Evolutionary conservation across 352 stramenopile genomes (phyloP), one percentile per base, ranked within the genome.

Genomic region (Phytophthora fragariaefolia): DNA sequence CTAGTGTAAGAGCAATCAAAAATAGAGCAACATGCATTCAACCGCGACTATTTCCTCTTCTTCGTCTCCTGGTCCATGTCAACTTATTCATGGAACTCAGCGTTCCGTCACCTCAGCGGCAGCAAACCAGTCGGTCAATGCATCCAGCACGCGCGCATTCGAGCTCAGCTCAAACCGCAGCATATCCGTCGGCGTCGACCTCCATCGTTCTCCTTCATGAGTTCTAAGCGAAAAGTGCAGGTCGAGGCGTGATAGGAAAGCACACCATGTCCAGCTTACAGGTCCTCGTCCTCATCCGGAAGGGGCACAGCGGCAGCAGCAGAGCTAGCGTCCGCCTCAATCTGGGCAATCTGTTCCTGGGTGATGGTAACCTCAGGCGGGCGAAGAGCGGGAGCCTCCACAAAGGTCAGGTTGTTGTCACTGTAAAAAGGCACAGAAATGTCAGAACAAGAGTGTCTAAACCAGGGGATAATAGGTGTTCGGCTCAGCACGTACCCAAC

Each of bases 361-460:
- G 99, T 92, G 70, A 99, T 97, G 13, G 85, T 82, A 68, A 99
- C 97, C 79, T 99, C 97, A 72, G 98, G 97, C 63, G 97, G 97
- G 55, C 91, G 88, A 75, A 99, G 87, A 10, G 97, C 97, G 46
- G 96, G 96, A 20, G 97, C 96, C 83, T 99, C 98, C 18, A 99
- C 97, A 72, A 99, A 99, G 50, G 96, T 96, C 79, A 99, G 79
- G 77, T 98, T 97, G 82, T 99, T 98, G 85, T 99, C 95, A 54
- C 91, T 96, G 62, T 10, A 51, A 15, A 57, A 52, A 22, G 27
- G 56, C 49, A 45, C 68, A 30, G 24, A 17, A 49, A 53, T 46
- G 46, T 60, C 6, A 71, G 18, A n/a, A 42, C n/a, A 53, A 58
- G 23, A 57, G 13, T 32, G 22, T 6, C 18, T 0, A 4, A 54